Base-by-base conservation (phyloP, 805 yeast species). In the Suhomyces prunicola region DNA sequence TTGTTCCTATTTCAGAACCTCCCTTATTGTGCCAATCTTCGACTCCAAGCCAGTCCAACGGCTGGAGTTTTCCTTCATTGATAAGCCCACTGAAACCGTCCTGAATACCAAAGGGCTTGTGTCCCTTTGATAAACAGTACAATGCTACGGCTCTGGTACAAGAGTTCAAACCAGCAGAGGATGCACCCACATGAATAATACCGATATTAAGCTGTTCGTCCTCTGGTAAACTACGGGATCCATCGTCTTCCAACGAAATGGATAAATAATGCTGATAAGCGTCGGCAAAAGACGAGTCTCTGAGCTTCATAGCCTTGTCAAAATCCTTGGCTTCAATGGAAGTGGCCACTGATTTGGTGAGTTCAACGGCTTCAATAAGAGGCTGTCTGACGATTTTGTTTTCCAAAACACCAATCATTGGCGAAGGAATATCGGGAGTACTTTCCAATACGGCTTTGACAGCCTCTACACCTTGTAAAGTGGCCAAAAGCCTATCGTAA, bases 1-100 rank as follows among this genome's bases (percentile, higher is more conserved):
- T 88, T 42, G 96, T 88, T 62, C 96, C 96, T 47, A 88, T 77
- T 69, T 87, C 93, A 8, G 90, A 85, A 51, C 96, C 96, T 67
- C 96, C 96, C 50, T 75, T 68, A 45, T 82, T 78, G 59, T 83
- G 82, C 92, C 93, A 88, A 29, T 84, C 85, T 59, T 84, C 85
- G 60, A 88, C 82, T 45, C 84, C 86, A 47, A 85, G 64, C 93
- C 93, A 88, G 26, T 76, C 67, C 54, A 88, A 73, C 41, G 82
- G 74, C 57, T 79, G 77, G 45, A 88, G 82, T 41, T 81, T 70
- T 49, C 83, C 92, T 56, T 84, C 84, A 61, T 83, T 74, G 15
- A 84, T 79, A 56, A 88, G 73, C 17, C 96, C 94, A 4, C 82
- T 69, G 71, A 87, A 88, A 29, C 96, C 94, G 61, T 88, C 86